A percentile compares a stretch with the other conserved stretches of the same genome.
phyloP scores from a whole-genome alignment of 306 rosid species.

The Alnus rubra region DNA sequence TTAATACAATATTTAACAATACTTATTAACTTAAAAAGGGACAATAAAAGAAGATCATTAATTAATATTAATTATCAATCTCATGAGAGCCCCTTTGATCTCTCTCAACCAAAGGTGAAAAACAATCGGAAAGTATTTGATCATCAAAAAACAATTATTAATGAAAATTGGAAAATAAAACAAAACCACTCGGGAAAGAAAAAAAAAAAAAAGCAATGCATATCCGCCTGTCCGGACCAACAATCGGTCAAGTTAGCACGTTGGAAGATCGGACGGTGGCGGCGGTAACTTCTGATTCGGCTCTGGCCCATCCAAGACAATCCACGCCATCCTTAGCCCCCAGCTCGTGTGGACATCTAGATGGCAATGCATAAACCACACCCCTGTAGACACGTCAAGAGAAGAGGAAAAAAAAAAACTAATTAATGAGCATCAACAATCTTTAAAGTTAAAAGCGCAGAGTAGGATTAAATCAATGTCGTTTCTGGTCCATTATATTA shows the following conservation, averaged over 20 bases:
- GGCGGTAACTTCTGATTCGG: slow-evolving; percentile 71
- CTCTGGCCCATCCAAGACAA: slow-evolving; percentile 63
- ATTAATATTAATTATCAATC: no score
- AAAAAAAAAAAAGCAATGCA: neutral
- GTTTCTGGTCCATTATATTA: no score
- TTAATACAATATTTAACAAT: no score
- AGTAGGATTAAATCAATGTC: no score
- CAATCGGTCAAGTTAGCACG: slow-evolving; percentile 52
- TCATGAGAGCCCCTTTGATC: no score
- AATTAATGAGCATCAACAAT: neutral
- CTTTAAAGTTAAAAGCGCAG: no score
- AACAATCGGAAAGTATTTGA: no score
- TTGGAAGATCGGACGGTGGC: slow-evolving; percentile 86
- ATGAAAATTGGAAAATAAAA: neutral
- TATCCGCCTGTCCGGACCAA: slow-evolving; percentile 17
- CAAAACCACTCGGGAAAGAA: neutral
- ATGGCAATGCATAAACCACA: slow-evolving; percentile 95
- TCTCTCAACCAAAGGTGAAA: no score
- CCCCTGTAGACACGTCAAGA: slow-evolving; percentile 48
- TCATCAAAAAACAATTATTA: slow-evolving; percentile 31
- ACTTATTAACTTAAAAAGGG: no score
- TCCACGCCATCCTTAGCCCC: slow-evolving; percentile 90
- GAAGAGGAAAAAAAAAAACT: neutral
- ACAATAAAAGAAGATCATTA: no score
- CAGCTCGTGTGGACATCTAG: slow-evolving; percentile 85